phyloP scores from a whole-genome alignment of 2,329 filamentous ascomycete species.

The Verticillium tricorpus region DNA sequence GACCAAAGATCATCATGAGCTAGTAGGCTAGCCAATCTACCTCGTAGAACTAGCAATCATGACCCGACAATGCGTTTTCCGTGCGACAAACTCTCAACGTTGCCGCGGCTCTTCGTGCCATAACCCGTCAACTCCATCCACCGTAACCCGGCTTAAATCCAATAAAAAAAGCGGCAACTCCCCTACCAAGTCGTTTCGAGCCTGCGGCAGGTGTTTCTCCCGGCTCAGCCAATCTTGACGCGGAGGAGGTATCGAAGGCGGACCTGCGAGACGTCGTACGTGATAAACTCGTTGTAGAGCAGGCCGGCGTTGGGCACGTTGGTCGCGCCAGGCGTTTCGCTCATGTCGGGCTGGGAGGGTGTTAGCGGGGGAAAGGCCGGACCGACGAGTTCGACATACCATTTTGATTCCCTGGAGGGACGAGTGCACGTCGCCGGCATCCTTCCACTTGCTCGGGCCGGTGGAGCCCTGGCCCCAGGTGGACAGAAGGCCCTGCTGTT shows the following conservation, averaged over 20 bases:
- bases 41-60: not conserved
- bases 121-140: not conserved
- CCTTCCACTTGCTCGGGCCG: slow-evolving; percentile 69
- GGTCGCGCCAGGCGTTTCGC: slow-evolving; percentile 41
- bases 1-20: not conserved
- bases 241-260: slow-evolving; percentile 66
- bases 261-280: slow-evolving; percentile 65
- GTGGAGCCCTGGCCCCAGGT: slow-evolving; percentile 67
- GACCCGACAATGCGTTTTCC: not conserved
- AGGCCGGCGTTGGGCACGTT: slow-evolving; percentile 41
- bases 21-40: not conserved
- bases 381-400: slow-evolving; percentile 38
- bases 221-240: slow-evolving; percentile 43
- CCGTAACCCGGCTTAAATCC: not conserved
- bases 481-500: slow-evolving; percentile 53
- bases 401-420: slow-evolving; percentile 66
- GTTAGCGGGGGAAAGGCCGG: slow-evolving; percentile 4
- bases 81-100: not conserved
- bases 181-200: not conserved
- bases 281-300: slow-evolving; percentile 70
- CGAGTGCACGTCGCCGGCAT: slow-evolving; percentile 62
- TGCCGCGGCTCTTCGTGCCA: not conserved
- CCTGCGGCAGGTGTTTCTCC: not conserved
- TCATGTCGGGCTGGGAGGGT: slow-evolving; percentile 42
- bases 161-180: not conserved